Percentiles rank a stretch among this genome's conserved stretches.
phyloP scores from a whole-genome alignment of 495 filamentous ascomycete genomes.

The Amniculicola lignicola region DNA sequence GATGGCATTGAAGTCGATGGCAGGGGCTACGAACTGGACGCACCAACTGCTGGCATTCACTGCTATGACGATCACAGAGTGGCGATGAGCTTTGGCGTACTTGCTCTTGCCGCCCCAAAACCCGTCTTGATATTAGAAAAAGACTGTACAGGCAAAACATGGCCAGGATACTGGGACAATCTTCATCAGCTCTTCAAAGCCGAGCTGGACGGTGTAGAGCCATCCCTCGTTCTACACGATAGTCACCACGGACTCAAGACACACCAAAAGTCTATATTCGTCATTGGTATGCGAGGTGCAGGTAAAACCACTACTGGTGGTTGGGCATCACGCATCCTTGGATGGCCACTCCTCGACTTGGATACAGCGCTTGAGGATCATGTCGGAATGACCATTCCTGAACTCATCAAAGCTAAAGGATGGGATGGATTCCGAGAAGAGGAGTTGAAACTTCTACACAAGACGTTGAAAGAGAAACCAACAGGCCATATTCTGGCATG shows the following conservation, averaged over 20 bases:
- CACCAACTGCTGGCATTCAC: constrained; percentile 65
- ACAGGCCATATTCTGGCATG: constrained; percentile 83
- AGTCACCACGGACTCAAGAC: constrained; percentile 42
- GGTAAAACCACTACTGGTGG: constrained; percentile 92
- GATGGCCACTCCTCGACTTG: constrained; percentile 77
- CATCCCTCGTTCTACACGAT: constrained; percentile 14
- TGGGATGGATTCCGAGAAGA: constrained; percentile 87
- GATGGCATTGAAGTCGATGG: constrained; percentile 70
- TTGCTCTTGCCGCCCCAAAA: constrained; percentile 70
- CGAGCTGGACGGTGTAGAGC: constrained; percentile 67
- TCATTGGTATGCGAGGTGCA: constrained; percentile 97
- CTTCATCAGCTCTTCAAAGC: constrained; percentile 72
- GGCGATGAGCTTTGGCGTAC: constrained; percentile 96
- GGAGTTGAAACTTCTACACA: constrained; percentile 71
- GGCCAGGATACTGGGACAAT: constrained; percentile 98
- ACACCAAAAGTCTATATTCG: constrained; percentile 69
- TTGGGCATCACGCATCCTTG: constrained; percentile 73
- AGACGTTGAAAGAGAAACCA: constrained; percentile 68
- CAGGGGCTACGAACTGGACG: constrained; percentile 30
- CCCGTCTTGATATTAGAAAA: constrained; percentile 79
- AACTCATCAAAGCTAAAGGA: constrained; percentile 72
- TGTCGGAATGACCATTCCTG: constrained; percentile 71
- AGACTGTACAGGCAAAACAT: constrained; percentile 96
- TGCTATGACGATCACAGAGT: constrained; percentile 99
- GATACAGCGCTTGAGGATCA: constrained; percentile 78